These are phyloP conservation scores for Penicillium palitans DNA, from an alignment of 2,329 filamentous ascomycete species.

Conservation along the genomic window DNA sequence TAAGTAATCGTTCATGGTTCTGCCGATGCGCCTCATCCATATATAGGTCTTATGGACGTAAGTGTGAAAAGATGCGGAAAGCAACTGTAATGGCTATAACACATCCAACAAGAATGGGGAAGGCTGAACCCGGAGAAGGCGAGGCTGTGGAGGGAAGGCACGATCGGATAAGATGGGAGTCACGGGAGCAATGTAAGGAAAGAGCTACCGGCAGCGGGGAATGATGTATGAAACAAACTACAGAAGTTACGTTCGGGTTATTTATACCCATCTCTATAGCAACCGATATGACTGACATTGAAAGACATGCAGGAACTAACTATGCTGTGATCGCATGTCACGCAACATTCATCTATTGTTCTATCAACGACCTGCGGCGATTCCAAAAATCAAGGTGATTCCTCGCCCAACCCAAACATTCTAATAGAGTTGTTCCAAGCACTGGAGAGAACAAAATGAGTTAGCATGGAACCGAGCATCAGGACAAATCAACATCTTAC, in stretches of 20 bases:
- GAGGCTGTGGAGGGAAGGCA: no score
- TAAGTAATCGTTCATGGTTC: no score
- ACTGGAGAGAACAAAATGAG: constrained; percentile 30
- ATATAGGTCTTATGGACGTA: no score
- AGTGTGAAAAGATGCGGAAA: no score
- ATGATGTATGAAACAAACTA: neutral
- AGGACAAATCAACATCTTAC: constrained; percentile 43
- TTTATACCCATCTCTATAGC: neutral
- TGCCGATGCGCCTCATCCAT: no score
- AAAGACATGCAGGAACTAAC: neutral
- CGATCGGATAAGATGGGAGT: no score
- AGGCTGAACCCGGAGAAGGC: no score
- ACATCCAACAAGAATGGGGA: no score
- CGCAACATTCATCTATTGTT: neutral
- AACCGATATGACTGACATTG: neutral
- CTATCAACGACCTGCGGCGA: neutral
- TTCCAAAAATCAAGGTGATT: constrained; percentile 3
- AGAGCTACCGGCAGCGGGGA: neutral
- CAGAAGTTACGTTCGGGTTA: neutral
- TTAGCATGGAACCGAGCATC: constrained; percentile 23
- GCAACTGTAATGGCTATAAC: no score
- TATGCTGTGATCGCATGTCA: neutral
- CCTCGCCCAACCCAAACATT: constrained; percentile 72
- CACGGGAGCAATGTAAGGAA: neutral
- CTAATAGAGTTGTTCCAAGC: constrained; percentile 78